Evolutionary conservation across 345 rosid species (phyloP).

Genomic region (Conringia planisiliqua): DNA sequence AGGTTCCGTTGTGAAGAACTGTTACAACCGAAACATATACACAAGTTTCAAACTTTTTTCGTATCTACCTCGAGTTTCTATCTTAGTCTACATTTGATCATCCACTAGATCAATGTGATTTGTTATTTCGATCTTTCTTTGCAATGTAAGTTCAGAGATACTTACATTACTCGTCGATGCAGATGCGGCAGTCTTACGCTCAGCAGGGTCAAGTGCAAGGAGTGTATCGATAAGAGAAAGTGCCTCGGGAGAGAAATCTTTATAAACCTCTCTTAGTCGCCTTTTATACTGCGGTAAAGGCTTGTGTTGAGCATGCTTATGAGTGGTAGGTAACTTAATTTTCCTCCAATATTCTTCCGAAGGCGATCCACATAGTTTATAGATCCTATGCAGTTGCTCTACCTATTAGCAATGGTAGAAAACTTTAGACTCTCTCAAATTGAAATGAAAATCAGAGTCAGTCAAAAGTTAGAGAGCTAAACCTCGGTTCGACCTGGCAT

Average conservation of each 20-base stretch:
- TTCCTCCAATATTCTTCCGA: slow-evolving; percentile 4
- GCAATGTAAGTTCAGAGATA: neutral
- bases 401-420: neutral
- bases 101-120: neutral
- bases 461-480: neutral
- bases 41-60: neutral
- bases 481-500: slow-evolving; percentile 16
- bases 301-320: neutral
- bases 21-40: neutral
- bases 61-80: no score
- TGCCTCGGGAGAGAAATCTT: neutral
- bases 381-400: slow-evolving; percentile 8
- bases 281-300: slow-evolving; percentile 2
- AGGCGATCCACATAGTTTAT: slow-evolving; percentile 5
- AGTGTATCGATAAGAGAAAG: slow-evolving; percentile 3
- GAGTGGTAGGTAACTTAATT: neutral
- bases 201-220: slow-evolving; percentile 13
- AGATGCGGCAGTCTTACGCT: neutral
- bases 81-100: neutral
- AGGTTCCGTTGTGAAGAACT: slow-evolving; percentile 12
- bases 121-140: neutral
- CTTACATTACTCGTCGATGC: slow-evolving; percentile 6
- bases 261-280: slow-evolving; percentile 1
- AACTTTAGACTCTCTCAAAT: neutral
- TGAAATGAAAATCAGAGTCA: neutral